Base-by-base conservation (phyloP, 768 basidiomycete species). In the Mycena metata region DNA sequence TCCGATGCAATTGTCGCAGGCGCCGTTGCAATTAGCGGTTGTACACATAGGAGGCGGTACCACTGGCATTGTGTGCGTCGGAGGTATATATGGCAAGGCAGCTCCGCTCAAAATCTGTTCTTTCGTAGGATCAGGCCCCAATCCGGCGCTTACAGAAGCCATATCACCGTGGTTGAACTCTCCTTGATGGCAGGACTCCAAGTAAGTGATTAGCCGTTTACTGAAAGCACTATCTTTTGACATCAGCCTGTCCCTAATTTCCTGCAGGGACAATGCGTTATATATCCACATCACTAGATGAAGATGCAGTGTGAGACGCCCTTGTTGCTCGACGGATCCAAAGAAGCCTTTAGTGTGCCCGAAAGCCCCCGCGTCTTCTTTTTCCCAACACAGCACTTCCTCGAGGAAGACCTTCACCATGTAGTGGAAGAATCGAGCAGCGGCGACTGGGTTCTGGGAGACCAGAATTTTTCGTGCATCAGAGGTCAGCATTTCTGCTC, bases 301-400 rank as follows among this genome's bases (percentile, higher is more conserved):
- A 76, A 78, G 43, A 64, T 79, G 79, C 16, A 79, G 63, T 3
- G n/a, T n/a, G 78, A 76, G 46, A 4, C 75, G 60, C 3, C 76
- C 78, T 70, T 79, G 78, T n/a, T 74, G 63, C 49, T 79, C 78
- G 5, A 79, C 77, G 1, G 76, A 77, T 7, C 75, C 79, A 71
- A 78, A 77, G 54, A 73, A 79, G n/a, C 63, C 70, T 8, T 46
- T 24, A 3, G 75, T 75, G 0, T 65, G 26, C 0, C 77, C 76
- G 58, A 58, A 77, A 7, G 75, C 39, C 0, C 66, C 73, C 2
- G 56, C 9, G 1, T 35, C 13, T 33, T 56, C 61, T 3, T 30
- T 46, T 16, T 67, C 24, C 60, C 50, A 50, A 15, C 70, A 58
- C 6, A 76, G 49, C 0, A 73, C 50, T 30, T 73, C 60, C 15